Conservation (phyloP, 1,139 yeast genomes). For the Ogataea hybrid region DNA sequence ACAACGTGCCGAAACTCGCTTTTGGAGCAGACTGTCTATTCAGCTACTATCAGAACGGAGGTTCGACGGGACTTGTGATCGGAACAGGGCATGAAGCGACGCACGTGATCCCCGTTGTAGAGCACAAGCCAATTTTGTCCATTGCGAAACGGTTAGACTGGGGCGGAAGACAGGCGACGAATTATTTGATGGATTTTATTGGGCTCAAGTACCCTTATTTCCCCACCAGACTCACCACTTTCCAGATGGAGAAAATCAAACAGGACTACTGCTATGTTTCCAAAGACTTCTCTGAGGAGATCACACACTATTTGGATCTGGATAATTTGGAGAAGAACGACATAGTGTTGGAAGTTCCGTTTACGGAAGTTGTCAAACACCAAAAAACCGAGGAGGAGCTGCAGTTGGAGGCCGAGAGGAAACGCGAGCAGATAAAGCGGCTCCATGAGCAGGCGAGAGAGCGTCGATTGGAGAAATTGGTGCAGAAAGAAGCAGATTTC, state of each 20-base stretch:
- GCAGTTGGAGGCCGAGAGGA: constrained; percentile 70
- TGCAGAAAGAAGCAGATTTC: constrained; percentile 78
- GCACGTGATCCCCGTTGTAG: constrained; percentile 74
- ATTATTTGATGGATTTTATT: constrained; percentile 60
- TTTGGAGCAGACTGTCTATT: constrained; percentile 83
- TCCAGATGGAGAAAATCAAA: constrained; percentile 66
- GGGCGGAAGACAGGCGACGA: constrained; percentile 81
- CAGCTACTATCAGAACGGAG: constrained; percentile 50
- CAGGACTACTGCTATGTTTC: constrained; percentile 81
- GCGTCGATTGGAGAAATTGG: constrained; percentile 73
- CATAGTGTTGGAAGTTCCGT: constrained; percentile 80
- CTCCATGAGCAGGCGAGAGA: constrained; percentile 92
- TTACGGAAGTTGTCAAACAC: constrained; percentile 57
- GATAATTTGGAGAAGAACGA: constrained; percentile 66
- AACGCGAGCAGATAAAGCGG: constrained; percentile 83
- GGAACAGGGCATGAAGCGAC: constrained; percentile 85
- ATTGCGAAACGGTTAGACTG: constrained; percentile 83
- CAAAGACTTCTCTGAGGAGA: constrained; percentile 62
- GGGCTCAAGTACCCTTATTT: constrained; percentile 88
- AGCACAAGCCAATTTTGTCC: constrained; percentile 61
- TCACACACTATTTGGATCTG: constrained; percentile 54
- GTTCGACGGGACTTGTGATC: constrained; percentile 65
- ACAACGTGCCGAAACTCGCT: constrained; percentile 67
- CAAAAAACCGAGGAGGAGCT: constrained; percentile 85
- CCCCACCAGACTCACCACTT: constrained; percentile 65